These are phyloP conservation scores for Lycium ferocissimum DNA, from an alignment of 257 asterid species.

Conservation along the genomic window DNA sequence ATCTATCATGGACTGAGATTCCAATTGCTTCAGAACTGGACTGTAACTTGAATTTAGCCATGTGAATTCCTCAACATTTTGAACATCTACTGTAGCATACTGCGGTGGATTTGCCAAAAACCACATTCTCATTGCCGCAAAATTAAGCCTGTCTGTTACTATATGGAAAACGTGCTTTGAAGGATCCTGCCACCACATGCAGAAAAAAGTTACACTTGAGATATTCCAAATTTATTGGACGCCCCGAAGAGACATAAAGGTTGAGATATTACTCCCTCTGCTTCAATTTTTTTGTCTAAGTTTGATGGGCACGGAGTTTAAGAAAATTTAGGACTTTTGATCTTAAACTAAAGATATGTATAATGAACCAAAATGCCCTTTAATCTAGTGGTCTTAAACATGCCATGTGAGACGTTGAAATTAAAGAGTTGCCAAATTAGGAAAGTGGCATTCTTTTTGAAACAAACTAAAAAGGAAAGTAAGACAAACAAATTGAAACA, in stretches of 20 bases:
- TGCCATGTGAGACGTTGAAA: too few relatives aligned
- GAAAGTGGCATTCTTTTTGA: too few relatives aligned
- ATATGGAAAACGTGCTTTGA: conserved; percentile 83
- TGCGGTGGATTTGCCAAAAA: conserved; percentile 83
- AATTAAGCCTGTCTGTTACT: conserved; percentile 89
- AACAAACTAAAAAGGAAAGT: too few relatives aligned
- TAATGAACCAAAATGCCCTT: too few relatives aligned
- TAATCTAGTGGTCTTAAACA: too few relatives aligned
- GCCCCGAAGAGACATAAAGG: neutral
- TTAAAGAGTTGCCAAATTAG: too few relatives aligned
- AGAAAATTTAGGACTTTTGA: too few relatives aligned
- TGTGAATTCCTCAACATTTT: conserved; percentile 82
- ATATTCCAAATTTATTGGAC: neutral
- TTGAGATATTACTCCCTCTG: too few relatives aligned
- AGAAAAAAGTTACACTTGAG: conserved; percentile 23
- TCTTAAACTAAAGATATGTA: too few relatives aligned
- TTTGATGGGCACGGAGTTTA: too few relatives aligned
- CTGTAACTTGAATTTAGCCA: conserved; percentile 96
- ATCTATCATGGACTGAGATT: conserved; percentile 80
- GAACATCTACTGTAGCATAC: conserved; percentile 73
- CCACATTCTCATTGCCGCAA: conserved; percentile 98
- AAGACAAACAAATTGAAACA: neutral
- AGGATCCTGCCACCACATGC: conserved; percentile 58
- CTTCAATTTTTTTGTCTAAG: too few relatives aligned
- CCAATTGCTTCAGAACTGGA: conserved; percentile 87